Evolutionary conservation across 2,329 filamentous ascomycete species (phyloP).

Genomic region (Colletotrichum eleusines): DNA sequence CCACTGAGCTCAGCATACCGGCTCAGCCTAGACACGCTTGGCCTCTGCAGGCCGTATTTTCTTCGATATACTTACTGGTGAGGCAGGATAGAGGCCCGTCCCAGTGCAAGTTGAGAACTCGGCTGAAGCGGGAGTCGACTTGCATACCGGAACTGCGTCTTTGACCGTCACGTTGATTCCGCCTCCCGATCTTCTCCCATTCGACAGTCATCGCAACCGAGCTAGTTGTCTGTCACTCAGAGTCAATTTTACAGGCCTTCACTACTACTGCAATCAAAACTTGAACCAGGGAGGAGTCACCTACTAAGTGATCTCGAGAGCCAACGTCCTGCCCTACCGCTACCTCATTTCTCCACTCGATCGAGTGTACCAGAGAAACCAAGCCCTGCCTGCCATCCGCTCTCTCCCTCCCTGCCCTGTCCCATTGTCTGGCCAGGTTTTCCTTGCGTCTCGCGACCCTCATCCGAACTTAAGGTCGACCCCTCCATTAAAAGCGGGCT

Average conservation of each 20-base stretch:
- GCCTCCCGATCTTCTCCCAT: neutral
- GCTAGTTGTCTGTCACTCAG: neutral
- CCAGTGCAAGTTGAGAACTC: neutral
- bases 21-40: conserved; percentile 11
- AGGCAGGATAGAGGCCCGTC: neutral
- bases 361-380: neutral
- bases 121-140: neutral
- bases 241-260: neutral
- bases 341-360: neutral
- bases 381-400: neutral
- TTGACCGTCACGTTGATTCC: neutral
- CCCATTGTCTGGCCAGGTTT: conserved; percentile 7
- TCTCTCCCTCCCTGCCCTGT: neutral
- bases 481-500: conserved; percentile 11
- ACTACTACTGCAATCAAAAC: neutral
- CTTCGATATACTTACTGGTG: neutral
- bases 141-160: neutral
- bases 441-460: conserved; percentile 18
- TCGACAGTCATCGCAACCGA: neutral
- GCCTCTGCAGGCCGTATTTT: neutral
- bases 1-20: conserved; percentile 15
- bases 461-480: conserved; percentile 13
- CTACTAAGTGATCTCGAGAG: neutral
- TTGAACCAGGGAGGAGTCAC: neutral
- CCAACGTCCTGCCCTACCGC: neutral